Evolutionary conservation across 1,284 basidiomycete genomes (phyloP).

Genomic region (Leccinum griseonigrum): DNA sequence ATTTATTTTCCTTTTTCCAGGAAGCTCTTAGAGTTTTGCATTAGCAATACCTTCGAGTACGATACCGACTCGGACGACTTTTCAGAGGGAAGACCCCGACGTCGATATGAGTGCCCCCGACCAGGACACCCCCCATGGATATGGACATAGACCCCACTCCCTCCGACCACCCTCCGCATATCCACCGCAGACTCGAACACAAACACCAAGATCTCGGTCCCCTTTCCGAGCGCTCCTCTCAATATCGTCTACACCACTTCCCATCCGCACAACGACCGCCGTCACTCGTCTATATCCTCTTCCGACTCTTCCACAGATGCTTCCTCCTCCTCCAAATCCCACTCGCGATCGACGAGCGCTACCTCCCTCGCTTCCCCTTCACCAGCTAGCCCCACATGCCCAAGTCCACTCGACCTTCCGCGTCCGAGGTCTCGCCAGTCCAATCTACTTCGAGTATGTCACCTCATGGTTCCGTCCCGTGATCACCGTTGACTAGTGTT

Average conservation of each 20-base stretch:
- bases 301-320: constrained; percentile 23
- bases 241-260: constrained; percentile 12
- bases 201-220: constrained; percentile 18
- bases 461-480: background rate
- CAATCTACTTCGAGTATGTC: constrained; percentile 8
- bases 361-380: constrained; percentile 25
- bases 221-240: constrained; percentile 17
- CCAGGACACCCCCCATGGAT: constrained; percentile 29
- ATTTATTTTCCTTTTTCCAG: no score
- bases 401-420: constrained; percentile 2
- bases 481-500: constrained; percentile 10
- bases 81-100: constrained; percentile 21
- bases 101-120: constrained; percentile 30
- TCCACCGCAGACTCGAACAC: constrained; percentile 25
- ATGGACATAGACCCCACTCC: constrained; percentile 15
- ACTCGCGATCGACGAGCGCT: constrained; percentile 32
- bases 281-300: constrained; percentile 18
- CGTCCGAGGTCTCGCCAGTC: constrained; percentile 6
- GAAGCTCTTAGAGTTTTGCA: no score
- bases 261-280: constrained; percentile 17
- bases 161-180: constrained; percentile 38
- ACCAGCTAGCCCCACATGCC: constrained; percentile 16
- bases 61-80: no score
- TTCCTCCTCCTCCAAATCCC: constrained; percentile 22
- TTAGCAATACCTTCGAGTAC: no score